These are phyloP conservation scores for Ascochyta rabiei DNA, from an alignment of 2,329 filamentous ascomycete genomes.

Conservation along the genomic window DNA sequence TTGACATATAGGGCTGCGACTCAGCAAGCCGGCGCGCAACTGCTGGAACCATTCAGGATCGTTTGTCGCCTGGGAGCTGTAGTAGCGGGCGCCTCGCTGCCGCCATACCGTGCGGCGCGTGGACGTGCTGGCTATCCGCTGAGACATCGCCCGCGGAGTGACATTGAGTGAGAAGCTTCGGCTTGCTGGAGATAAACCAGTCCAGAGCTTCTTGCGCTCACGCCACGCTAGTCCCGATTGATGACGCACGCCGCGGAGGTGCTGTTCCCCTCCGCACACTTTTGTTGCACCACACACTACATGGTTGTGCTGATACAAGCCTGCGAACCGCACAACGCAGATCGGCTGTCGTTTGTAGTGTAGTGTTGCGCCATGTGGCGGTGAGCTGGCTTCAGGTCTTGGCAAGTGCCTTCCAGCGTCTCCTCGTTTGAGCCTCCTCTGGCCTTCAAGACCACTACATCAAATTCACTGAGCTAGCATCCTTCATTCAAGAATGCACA, in stretches of 20 bases:
- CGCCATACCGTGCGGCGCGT: constrained; percentile 24
- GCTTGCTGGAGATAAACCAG: background rate
- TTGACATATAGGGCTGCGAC: constrained; percentile 56
- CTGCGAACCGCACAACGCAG: background rate
- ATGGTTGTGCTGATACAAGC: background rate
- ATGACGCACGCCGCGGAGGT: constrained; percentile 16
- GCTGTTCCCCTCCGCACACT: background rate
- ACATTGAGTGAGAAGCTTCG: constrained; percentile 23
- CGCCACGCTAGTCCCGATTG: constrained; percentile 5
- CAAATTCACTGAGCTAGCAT: background rate
- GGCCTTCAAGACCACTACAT: background rate
- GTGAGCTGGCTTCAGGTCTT: constrained; percentile 12
- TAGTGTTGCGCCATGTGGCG: constrained; percentile 1
- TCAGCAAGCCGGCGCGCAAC: constrained; percentile 49
- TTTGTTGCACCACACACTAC: background rate
- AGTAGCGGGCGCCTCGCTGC: constrained; percentile 19
- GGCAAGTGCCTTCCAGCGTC: background rate
- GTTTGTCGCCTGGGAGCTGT: constrained; percentile 14
- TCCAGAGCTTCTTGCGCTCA: constrained; percentile 1
- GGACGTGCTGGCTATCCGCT: constrained; percentile 16
- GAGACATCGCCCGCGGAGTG: constrained; percentile 23
- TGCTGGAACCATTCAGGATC: constrained; percentile 34
- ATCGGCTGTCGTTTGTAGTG: background rate
- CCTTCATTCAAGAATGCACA: background rate
- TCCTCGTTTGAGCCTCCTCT: background rate